Evolutionary conservation across 805 yeast genomes (phyloP).

Genomic region (Phaffomyces antillensis): DNA sequence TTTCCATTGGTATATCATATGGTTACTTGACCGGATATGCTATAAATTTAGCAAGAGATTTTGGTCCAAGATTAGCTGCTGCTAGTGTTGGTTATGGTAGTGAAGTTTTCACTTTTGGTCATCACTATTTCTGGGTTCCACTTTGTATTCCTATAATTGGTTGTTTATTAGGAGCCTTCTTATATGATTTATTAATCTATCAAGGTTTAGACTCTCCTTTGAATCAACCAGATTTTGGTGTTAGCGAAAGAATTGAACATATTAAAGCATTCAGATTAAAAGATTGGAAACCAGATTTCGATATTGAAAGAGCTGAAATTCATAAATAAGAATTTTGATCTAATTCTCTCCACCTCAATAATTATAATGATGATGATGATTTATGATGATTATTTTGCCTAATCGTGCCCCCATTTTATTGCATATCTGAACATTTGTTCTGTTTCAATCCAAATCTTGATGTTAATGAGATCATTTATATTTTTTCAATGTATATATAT

Average conservation of each 20-base stretch:
- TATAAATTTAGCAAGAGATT: conserved; percentile 47
- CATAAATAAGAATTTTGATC: neutral
- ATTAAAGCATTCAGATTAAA: conserved; percentile 15
- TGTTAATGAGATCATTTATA: too few relatives aligned
- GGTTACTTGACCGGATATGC: conserved; percentile 52
- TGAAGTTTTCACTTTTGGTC: conserved; percentile 31
- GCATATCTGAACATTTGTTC: too few relatives aligned
- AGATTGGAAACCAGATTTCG: conserved; percentile 20
- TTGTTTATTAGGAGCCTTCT: conserved; percentile 37
- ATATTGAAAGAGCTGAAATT: conserved; percentile 2
- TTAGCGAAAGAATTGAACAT: conserved; percentile 12
- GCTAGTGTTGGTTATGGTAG: conserved; percentile 40
- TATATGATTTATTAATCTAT: conserved; percentile 45
- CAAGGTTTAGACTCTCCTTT: conserved; percentile 47
- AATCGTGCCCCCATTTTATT: too few relatives aligned
- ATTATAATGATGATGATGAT: neutral
- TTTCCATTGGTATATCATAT: conserved; percentile 38
- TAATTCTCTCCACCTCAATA: neutral
- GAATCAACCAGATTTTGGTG: conserved; percentile 34
- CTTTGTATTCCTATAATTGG: conserved; percentile 44
- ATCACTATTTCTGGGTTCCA: conserved; percentile 48
- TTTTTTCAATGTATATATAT: neutral
- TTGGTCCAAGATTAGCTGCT: conserved; percentile 46
- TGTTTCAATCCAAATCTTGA: neutral
- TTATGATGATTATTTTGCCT: neutral